These are phyloP conservation scores for Skeletonema marinoi DNA, from an alignment of 108 stramenopile genomes.

Conservation along the genomic window DNA sequence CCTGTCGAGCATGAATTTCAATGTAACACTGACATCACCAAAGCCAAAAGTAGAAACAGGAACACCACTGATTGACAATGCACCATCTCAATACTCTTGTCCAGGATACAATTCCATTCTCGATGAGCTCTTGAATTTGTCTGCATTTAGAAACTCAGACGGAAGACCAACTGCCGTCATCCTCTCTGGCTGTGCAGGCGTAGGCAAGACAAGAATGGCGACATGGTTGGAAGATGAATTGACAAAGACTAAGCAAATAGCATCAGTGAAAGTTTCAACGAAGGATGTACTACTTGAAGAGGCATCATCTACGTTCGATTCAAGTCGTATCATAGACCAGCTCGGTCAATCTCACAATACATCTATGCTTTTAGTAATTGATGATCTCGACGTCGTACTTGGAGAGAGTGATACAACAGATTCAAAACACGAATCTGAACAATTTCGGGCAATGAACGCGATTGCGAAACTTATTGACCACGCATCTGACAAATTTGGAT, in stretches of 20 bases:
- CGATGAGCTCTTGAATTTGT: constrained; percentile 41
- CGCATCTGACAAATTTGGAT: constrained; percentile 8
- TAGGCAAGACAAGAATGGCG: constrained; percentile 82
- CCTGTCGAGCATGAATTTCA: background rate
- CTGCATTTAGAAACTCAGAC: constrained; percentile 21
- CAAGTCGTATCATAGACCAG: constrained; percentile 3
- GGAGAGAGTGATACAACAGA: constrained; percentile 39
- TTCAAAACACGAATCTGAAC: constrained; percentile 48
- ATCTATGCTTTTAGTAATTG: constrained; percentile 54
- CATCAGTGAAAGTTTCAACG: constrained; percentile 23
- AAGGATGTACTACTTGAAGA: constrained; percentile 45
- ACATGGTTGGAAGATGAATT: constrained; percentile 52
- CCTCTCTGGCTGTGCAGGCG: constrained; percentile 76
- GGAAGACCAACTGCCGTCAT: constrained; percentile 63
- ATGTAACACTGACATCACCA: background rate
- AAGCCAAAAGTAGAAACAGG: background rate
- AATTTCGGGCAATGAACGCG: constrained; percentile 52
- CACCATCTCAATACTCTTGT: constrained; percentile 23
- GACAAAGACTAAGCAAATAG: constrained; percentile 8
- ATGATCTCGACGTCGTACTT: constrained; percentile 70
- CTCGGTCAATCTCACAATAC: background rate
- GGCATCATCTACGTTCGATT: constrained; percentile 23
- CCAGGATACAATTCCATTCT: constrained; percentile 69
- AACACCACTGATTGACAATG: background rate
- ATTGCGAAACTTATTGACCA: constrained; percentile 57